These are phyloP conservation scores for Arabidopsis arenosa DNA, from an alignment of 345 rosid genomes.

Conservation along the genomic window DNA sequence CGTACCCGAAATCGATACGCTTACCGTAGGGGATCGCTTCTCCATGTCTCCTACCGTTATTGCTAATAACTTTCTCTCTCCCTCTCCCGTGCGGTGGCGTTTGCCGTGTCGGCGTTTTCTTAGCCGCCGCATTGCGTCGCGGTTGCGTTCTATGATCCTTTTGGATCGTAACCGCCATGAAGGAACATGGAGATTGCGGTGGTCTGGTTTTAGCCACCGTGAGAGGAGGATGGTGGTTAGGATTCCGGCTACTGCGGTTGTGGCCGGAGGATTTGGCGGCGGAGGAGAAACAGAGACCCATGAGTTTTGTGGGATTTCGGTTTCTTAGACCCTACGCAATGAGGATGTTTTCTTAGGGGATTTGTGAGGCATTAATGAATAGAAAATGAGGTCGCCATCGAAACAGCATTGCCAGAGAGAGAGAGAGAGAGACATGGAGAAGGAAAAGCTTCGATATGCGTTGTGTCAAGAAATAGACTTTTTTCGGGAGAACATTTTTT, in stretches of 20 bases:
- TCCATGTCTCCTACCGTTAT: slow-evolving; percentile 37
- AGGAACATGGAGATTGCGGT: slow-evolving; percentile 31
- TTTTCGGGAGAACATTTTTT: not conserved
- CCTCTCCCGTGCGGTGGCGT: slow-evolving; percentile 39
- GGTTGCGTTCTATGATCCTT: slow-evolving; percentile 41
- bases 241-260: slow-evolving; percentile 47
- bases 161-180: slow-evolving; percentile 41
- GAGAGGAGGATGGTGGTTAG: slow-evolving; percentile 20
- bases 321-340: slow-evolving; percentile 34
- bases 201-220: slow-evolving; percentile 37
- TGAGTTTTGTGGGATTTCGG: slow-evolving; percentile 31
- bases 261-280: slow-evolving; percentile 66
- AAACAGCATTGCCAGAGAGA: slow-evolving; percentile 38
- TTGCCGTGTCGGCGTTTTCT: slow-evolving; percentile 40
- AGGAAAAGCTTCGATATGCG: slow-evolving; percentile 11
- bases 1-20: slow-evolving; percentile 80
- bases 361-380: slow-evolving; percentile 30
- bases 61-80: slow-evolving; percentile 28
- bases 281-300: slow-evolving; percentile 86
- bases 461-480: slow-evolving; percentile 30
- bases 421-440: slow-evolving; percentile 21
- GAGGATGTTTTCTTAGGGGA: slow-evolving; percentile 23
- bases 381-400: slow-evolving; percentile 36
- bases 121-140: slow-evolving; percentile 37
- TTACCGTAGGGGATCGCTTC: slow-evolving; percentile 66